Evolutionary conservation across 257 asterid species (phyloP).

Genomic region (Ophiorrhiza pumila): DNA sequence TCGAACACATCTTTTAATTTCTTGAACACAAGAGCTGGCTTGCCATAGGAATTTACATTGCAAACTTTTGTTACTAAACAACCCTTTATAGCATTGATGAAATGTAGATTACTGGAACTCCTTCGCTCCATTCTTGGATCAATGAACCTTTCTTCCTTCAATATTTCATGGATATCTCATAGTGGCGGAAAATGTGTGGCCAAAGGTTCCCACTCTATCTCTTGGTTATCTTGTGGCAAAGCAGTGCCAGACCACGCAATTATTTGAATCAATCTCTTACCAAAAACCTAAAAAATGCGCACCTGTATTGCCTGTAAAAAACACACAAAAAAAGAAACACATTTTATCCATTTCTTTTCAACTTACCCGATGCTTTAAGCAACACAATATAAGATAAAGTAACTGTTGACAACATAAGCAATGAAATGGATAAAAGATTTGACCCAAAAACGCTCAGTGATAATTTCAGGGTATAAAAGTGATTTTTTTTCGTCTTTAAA

Average conservation of each 20-base stretch:
- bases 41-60: conserved; percentile 38
- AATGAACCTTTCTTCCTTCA: background rate
- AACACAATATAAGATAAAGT: no score
- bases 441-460: background rate
- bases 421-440: background rate
- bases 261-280: background rate
- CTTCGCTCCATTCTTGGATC: conserved; percentile 43
- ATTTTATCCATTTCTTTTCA: no score
- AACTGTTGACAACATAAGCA: background rate
- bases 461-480: background rate
- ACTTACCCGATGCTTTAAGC: no score
- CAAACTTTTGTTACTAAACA: conserved; percentile 35
- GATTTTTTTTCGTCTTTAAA: background rate
- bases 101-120: conserved; percentile 42
- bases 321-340: no score
- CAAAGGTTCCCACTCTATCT: background rate
- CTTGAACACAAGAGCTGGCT: conserved; percentile 40
- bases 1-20: conserved; percentile 41
- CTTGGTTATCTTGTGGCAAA: background rate
- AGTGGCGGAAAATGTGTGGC: background rate
- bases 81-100: conserved; percentile 46
- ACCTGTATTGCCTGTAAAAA: background rate
- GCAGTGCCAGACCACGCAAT: background rate
- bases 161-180: background rate
- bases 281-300: background rate